Evolutionary conservation across 345 rosid genomes (phyloP).

Genomic region (Ceriops decandra): DNA sequence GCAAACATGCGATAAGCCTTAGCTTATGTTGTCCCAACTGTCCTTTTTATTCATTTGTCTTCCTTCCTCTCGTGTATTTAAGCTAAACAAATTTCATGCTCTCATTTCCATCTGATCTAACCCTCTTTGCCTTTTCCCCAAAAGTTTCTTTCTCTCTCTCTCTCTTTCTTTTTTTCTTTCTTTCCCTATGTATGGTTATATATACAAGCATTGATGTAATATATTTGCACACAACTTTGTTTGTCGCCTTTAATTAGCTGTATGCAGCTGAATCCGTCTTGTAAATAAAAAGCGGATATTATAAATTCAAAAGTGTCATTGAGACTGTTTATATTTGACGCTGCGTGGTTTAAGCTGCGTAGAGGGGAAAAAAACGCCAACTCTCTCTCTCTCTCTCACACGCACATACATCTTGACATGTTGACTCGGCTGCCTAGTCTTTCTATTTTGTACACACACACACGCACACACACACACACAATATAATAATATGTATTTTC

Average conservation of each 20-base stretch:
- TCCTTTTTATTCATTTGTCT: slow-evolving; percentile 12
- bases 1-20: slow-evolving; percentile 87
- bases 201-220: too few species aligned
- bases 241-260: too few species aligned
- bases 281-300: slow-evolving; percentile 3
- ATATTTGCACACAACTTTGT: too few species aligned
- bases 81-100: not conserved
- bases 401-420: slow-evolving; percentile 26
- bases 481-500: not conserved
- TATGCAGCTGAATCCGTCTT: slow-evolving; percentile 10
- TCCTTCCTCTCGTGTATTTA: not conserved
- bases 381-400: slow-evolving; percentile 22
- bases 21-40: slow-evolving; percentile 39
- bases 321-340: slow-evolving; percentile 30
- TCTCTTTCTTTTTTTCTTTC: too few species aligned
- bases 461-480: too few species aligned
- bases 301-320: slow-evolving; percentile 38
- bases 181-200: too few species aligned
- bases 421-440: slow-evolving; percentile 36
- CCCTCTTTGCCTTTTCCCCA: not conserved
- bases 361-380: slow-evolving; percentile 61
- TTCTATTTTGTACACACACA: not conserved
- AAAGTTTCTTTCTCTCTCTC: not conserved
- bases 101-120: not conserved
- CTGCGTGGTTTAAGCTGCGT: slow-evolving; percentile 58